Conservation (phyloP, 331 rosid species). For the Cucumis variabilis region DNA sequence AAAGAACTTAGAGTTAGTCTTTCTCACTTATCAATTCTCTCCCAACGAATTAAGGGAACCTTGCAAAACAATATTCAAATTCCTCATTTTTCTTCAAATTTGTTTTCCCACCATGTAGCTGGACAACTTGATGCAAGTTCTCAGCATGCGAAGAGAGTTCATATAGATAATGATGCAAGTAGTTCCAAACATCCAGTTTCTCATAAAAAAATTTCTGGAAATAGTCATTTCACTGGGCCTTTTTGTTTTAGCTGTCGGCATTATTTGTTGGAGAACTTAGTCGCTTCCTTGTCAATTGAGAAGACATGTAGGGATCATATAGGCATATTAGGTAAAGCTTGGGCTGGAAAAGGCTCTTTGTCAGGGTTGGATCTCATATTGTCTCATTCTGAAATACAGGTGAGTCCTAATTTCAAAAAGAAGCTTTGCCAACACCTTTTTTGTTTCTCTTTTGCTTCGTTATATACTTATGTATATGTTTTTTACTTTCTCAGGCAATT, state of each 20-base stretch:
- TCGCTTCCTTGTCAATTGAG: constrained; percentile 64
- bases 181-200: constrained; percentile 55
- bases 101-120: constrained; percentile 45
- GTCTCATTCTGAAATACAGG: constrained; percentile 81
- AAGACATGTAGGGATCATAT: constrained; percentile 46
- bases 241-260: constrained; percentile 50
- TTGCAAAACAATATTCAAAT: constrained; percentile 45
- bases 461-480: constrained; percentile 34
- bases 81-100: constrained; percentile 68
- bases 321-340: constrained; percentile 42
- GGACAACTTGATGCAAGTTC: constrained; percentile 47
- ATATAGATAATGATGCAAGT: constrained; percentile 55
- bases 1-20: constrained; percentile 58
- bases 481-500: constrained; percentile 56
- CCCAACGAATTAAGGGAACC: constrained; percentile 54
- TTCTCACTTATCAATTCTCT: constrained; percentile 65
- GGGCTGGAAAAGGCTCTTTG: constrained; percentile 74
- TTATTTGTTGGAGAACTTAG: constrained; percentile 60
- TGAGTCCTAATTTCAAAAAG: constrained; percentile 36
- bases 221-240: constrained; percentile 38
- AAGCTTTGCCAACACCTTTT: constrained; percentile 7
- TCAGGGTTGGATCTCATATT: constrained; percentile 68
- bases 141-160: constrained; percentile 47
- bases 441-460: not conserved
- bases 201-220: constrained; percentile 15